Base-by-base conservation (phyloP, 129 eudicot genomes). In the sunflower (Helianthus annuus) region DNA sequence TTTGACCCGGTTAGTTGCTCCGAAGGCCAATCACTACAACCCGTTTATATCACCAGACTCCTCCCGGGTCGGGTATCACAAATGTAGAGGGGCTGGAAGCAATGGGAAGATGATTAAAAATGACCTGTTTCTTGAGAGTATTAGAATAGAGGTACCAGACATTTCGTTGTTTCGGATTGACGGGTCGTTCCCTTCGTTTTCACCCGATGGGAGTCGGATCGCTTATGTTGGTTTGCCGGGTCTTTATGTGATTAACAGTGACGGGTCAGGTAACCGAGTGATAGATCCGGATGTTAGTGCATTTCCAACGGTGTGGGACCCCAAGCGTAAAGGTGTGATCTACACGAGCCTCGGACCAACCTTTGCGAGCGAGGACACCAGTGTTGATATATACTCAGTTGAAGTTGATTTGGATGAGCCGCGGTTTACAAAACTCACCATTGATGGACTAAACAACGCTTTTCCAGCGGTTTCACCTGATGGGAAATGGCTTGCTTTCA, bases 381-480 rank as follows among this genome's bases (percentile, higher is more conserved):
- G 62, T 48, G 98, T 92, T 10, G 96, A 92, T 81, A 63, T 92
- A 34, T 63, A 83, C 34, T 82, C 95, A 1, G 72, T 92, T 3
- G 81, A 92, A 0, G 87, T 89, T 10, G 95, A 92, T 49, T 85
- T 80, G 2, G 80, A 78, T 34, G 70, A 78, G 10, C 34, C 62
- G 7, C 76, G 70, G 34, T 85, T 68, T 82, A 89, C 79, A 48
- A 77, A 76, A 27, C 76, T 92, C 67, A 92, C 95, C 11, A 3
- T 3, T 0, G 96, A 92, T 0, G 96, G 95, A 14, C 83, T 70
- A 71, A 92, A 92, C 73, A 92, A 92, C 14, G 98, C 98, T 0
- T 92, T 92, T 55, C 98, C 98, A 0, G 85, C 90, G 0, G 90
- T 96, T 32, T 92, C 98, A 36, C 96, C 98, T 0, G 96, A 92